Evolutionary conservation across 768 basidiomycete species (phyloP).

Genomic region (Tulasnella sp.): DNA sequence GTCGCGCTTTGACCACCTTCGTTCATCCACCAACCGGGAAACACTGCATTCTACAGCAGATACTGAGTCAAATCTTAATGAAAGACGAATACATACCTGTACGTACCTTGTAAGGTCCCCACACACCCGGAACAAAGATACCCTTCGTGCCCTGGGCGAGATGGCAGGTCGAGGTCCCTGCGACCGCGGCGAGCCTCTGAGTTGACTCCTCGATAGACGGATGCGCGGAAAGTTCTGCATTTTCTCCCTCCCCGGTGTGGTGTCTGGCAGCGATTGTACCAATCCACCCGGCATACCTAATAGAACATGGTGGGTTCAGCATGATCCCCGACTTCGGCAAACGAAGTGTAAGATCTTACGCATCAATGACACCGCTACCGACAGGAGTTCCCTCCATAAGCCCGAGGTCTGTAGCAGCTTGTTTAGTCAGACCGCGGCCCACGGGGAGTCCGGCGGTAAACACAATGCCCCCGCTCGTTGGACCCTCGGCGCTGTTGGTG

Average conservation of each 20-base stretch:
- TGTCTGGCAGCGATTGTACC: constrained; percentile 84
- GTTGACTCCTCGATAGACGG: constrained; percentile 66
- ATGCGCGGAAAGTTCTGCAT: constrained; percentile 35
- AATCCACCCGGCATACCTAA: constrained; percentile 79
- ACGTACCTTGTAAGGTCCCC: constrained; percentile 77
- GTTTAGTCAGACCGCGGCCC: constrained; percentile 64
- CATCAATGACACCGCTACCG: constrained; percentile 92
- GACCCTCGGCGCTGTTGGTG: constrained; percentile 27
- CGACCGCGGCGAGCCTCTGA: constrained; percentile 80
- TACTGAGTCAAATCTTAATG: background rate
- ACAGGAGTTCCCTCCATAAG: constrained; percentile 78
- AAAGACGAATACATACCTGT: background rate
- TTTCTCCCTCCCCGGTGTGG: constrained; percentile 32
- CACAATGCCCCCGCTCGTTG: constrained; percentile 38
- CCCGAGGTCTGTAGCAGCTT: constrained; percentile 77
- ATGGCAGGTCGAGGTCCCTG: constrained; percentile 95
- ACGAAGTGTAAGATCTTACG: constrained; percentile 36
- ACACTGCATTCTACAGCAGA: constrained; percentile 57
- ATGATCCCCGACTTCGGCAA: background rate
- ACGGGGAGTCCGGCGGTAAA: constrained; percentile 76
- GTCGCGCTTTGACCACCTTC: constrained; percentile 98
- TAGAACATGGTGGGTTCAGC: background rate
- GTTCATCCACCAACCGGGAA: constrained; percentile 98
- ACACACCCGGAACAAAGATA: constrained; percentile 77
- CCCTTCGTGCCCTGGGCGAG: constrained; percentile 79